Conservation (phyloP, 306 rosid genomes). For the Cercis canadensis region DNA sequence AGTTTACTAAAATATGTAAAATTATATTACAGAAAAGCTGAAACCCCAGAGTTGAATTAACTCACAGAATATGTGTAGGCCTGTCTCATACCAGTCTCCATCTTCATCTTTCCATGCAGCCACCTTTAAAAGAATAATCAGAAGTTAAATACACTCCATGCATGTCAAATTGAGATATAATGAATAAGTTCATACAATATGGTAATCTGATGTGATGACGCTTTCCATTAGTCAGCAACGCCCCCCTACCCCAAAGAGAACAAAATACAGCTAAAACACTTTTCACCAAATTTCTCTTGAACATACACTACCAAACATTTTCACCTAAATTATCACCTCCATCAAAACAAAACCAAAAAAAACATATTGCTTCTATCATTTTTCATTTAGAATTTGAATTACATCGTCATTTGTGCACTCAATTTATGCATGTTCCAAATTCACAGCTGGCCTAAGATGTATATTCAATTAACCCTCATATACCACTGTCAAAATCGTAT, state of each 20-base stretch:
- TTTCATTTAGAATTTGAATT: not conserved
- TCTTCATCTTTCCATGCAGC: slow-evolving; percentile 99
- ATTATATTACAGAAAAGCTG: slow-evolving; percentile 21
- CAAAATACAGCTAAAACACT: no score
- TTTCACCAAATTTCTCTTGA: no score
- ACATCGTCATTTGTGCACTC: not conserved
- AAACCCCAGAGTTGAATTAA: slow-evolving; percentile 22
- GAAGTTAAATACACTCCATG: slow-evolving; percentile 26
- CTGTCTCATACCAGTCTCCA: slow-evolving; percentile 99
- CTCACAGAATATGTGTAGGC: slow-evolving; percentile 97
- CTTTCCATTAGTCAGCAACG: not conserved
- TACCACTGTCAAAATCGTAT: no score
- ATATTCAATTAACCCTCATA: no score
- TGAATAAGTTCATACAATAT: slow-evolving; percentile 14
- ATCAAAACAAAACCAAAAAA: no score
- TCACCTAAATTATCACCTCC: no score
- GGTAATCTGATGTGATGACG: slow-evolving; percentile 14
- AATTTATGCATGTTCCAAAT: not conserved
- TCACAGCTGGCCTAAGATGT: not conserved
- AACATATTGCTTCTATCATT: no score
- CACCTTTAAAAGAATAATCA: slow-evolving; percentile 55
- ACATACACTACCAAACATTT: no score
- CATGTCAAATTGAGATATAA: slow-evolving; percentile 21
- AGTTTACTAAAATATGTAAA: not conserved
- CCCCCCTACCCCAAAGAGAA: no score